Evolutionary conservation across 1,139 yeast species (phyloP).

Genomic region (Yamadazyma diospyri): DNA sequence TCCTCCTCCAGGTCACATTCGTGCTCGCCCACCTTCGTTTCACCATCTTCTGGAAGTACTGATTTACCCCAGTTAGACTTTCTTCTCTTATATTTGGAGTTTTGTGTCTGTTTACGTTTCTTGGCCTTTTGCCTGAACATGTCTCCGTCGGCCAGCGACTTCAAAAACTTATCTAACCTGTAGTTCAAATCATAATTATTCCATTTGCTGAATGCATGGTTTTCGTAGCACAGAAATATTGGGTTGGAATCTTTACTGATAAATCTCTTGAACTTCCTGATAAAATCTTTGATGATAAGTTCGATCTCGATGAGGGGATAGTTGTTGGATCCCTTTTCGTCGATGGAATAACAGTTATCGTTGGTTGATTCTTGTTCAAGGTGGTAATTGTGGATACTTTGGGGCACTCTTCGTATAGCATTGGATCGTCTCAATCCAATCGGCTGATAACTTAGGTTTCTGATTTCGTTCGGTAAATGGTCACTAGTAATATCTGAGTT

Average conservation of each 20-base stretch:
- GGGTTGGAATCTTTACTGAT: slow-evolving; percentile 2
- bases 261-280: slow-evolving; percentile 1
- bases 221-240: slow-evolving; percentile 5
- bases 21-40: background rate
- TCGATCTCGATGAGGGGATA: slow-evolving; percentile 4
- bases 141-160: slow-evolving; percentile 1
- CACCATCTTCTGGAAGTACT: background rate
- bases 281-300: background rate
- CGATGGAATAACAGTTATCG: background rate
- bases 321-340: background rate
- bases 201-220: slow-evolving; percentile 5
- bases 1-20: slow-evolving; percentile 1
- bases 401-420: slow-evolving; percentile 7
- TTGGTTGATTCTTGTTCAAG: background rate
- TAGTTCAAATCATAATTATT: slow-evolving; percentile 8
- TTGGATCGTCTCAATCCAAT: slow-evolving; percentile 7
- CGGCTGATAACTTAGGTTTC: slow-evolving; percentile 4
- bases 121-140: slow-evolving; percentile 1
- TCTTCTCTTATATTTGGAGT: slow-evolving; percentile 4
- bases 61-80: slow-evolving; percentile 1
- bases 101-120: slow-evolving; percentile 1
- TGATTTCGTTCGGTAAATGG: slow-evolving; percentile 4
- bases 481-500: slow-evolving; percentile 2
- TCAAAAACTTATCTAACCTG: slow-evolving; percentile 7
- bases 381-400: slow-evolving; percentile 2